Evolutionary conservation across 2,329 filamentous ascomycete genomes (phyloP).

Genomic region (Pseudocercospora ulei): DNA sequence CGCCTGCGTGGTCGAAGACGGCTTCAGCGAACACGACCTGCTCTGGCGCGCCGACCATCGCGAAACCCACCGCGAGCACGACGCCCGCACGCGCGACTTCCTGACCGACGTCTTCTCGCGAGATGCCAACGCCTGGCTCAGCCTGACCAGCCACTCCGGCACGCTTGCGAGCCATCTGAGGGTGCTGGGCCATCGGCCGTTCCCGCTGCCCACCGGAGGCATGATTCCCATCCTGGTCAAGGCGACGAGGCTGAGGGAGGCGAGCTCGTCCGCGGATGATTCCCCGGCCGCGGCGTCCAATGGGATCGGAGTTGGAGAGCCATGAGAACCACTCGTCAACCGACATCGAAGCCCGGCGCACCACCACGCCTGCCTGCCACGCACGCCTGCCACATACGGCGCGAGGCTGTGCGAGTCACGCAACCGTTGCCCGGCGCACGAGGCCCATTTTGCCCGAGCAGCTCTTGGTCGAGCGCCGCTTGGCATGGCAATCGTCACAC

Average conservation of each 20-base stretch:
- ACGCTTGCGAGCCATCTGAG: constrained; percentile 48
- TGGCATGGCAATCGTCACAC: too few species aligned
- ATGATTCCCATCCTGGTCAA: constrained; percentile 46
- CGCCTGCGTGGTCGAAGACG: constrained; percentile 48
- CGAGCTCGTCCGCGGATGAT: constrained; percentile 1
- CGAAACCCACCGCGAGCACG: constrained; percentile 22
- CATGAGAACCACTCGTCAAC: too few species aligned
- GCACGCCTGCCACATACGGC: too few species aligned
- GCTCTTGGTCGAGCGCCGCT: too few species aligned
- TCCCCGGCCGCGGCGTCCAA: too few species aligned
- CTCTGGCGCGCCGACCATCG: constrained; percentile 37
- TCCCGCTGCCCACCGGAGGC: constrained; percentile 43
- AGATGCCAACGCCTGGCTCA: constrained; percentile 44
- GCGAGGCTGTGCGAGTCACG: too few species aligned
- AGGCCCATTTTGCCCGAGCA: too few species aligned
- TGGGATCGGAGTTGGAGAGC: too few species aligned
- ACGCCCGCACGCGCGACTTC: constrained; percentile 29
- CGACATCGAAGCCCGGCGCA: too few species aligned
- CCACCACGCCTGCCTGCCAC: too few species aligned
- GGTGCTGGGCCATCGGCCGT: constrained; percentile 39
- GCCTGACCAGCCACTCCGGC: constrained; percentile 51
- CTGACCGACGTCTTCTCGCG: constrained; percentile 47
- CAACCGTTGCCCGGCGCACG: too few species aligned
- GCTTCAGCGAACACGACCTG: constrained; percentile 52
- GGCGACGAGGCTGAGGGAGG: constrained; percentile 24